Base-by-base conservation (phyloP, 371 early-diverging fungal species). In the Mortierella sp. region DNA sequence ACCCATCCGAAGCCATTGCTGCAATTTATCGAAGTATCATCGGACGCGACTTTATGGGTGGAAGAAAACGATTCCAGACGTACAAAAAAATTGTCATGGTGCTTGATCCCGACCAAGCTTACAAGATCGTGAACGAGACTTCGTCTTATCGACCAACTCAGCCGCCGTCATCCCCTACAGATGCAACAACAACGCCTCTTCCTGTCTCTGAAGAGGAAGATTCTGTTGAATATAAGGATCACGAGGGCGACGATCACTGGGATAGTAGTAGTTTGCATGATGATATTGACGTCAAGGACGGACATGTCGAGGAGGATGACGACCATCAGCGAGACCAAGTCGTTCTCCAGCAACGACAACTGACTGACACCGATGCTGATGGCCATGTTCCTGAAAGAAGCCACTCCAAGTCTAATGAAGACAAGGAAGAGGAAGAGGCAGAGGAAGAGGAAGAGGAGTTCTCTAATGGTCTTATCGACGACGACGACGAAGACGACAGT, bases 81-180 rank as follows among this genome's bases (percentile, higher is more conserved):
- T 75, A 75, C 43, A 75, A 75, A 34, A 75, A 75, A 56, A 75
- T 75, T 55, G 60, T 75, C 56, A 68, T 75, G 75, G 75, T 75
- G 21, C 61, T 76, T 2, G 69, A 76, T 39, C 76, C 76, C 19
- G 76, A 76, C 43, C 57, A 69, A n/a, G 76, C 76, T 2, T 26
- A 60, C 41, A 75, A 48, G 31, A 21, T 75, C 31, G 76, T 75
- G 39, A 75, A 75, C 47, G 76, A 75, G 39, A 75, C 76, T 11
- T 75, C 76, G 6, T 57, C 63, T 24, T 75, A 75, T 34, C 69
- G 76, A 7, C 73, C 67, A 17, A 5, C 47, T 14, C 69, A 59
- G n/a, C 64, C 76, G 6, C 39, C 58, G 6, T n/a, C 30, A n/a
- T n/a, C n/a, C n/a, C n/a, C n/a, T n/a, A n/a, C n/a, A n/a, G n/a